A percentile compares a stretch with the other conserved stretches of the same genome.
Conservation (phyloP, 192 early-diverging fungal genomes). For the Helicostylum pulchrum region DNA sequence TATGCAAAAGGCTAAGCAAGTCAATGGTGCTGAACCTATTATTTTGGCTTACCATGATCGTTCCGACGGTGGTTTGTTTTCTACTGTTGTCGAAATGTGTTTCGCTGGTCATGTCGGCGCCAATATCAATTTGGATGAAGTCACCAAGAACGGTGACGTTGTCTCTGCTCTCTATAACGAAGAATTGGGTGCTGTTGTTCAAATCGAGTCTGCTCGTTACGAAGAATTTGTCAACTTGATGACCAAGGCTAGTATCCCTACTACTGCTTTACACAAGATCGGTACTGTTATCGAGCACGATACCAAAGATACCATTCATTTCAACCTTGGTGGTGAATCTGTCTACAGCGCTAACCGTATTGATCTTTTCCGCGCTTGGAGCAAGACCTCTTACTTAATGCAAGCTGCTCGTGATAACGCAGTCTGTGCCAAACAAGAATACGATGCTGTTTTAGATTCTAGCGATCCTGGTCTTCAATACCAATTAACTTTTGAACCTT, state of each 20-base stretch:
- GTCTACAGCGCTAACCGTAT: slow-evolving; percentile 60
- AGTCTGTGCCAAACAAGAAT: slow-evolving; percentile 82
- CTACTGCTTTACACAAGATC: slow-evolving; percentile 50
- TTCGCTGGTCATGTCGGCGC: slow-evolving; percentile 93
- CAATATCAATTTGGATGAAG: slow-evolving; percentile 60
- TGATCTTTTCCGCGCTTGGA: slow-evolving; percentile 80
- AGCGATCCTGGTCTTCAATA: slow-evolving; percentile 78
- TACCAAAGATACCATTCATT: slow-evolving; percentile 47
- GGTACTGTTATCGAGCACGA: slow-evolving; percentile 56
- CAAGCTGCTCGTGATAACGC: slow-evolving; percentile 90
- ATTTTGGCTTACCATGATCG: slow-evolving; percentile 97
- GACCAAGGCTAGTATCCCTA: slow-evolving; percentile 51
- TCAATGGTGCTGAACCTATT: slow-evolving; percentile 38
- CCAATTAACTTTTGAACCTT: slow-evolving; percentile 77
- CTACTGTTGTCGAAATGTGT: slow-evolving; percentile 91
- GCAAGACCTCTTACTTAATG: slow-evolving; percentile 89
- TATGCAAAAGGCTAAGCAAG: slow-evolving; percentile 50
- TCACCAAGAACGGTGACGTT: slow-evolving; percentile 44
- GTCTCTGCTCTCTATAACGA: slow-evolving; percentile 86
- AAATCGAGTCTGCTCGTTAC: slow-evolving; percentile 64
- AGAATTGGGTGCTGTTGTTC: slow-evolving; percentile 96
- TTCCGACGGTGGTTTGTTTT: slow-evolving; percentile 95
- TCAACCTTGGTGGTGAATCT: slow-evolving; percentile 41
- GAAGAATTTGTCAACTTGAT: slow-evolving; percentile 52
- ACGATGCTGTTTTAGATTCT: slow-evolving; percentile 62